Base-by-base conservation (phyloP, 2,329 filamentous ascomycete genomes). In the Calonectria pseudoturangicola region DNA sequence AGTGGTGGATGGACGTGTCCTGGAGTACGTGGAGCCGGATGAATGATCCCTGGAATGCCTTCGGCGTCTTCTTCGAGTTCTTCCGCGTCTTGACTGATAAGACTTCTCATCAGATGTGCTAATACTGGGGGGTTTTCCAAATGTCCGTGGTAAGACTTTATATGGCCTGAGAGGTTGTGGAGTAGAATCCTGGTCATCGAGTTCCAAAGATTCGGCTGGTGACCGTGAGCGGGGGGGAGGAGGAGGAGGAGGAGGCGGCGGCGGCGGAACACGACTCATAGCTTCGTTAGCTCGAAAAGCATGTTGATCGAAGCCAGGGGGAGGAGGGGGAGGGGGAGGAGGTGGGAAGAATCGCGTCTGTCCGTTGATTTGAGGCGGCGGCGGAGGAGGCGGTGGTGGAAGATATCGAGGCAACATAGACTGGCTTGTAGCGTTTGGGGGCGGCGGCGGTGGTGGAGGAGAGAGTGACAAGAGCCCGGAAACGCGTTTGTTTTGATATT, bases 11-110 rank as follows among this genome's bases (percentile, higher is more conserved):
- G 76, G 73, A 16, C 77, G 76, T 15, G 79, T 76, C 27, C 70
- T 74, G 2, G 79, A 81, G 27, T 77, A 79, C 12, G 75, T 76
- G 15, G 75, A 79, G 39, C 74, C 79, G 18, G 76, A 77, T 41
- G 74, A 71, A 41, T 48, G 64, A 30, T 54, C 13, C 12, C 28
- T 28, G 41, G 69, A 71, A 2, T 27, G 64, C 47, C 33, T 47
- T 28, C 28, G 33, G 28, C 13, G 28, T 28, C 60, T 63, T 36
- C 51, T 51, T 36, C 58, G 54, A 4, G 15, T 45, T 16, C 41
- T 60, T 62, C 39, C 25, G 50, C 63, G 58, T 48, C 72, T 33
- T 8, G 69, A 69, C 13, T 33, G 60, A 62, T 66, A 64, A 21
- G 66, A 67, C 58, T 41, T 69, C 39, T 63, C 69, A 25, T 70